Percentiles rank a stretch among this genome's conserved stretches.
Conservation (phyloP, 768 basidiomycete genomes). For the Pisolithus microcarpus region DNA sequence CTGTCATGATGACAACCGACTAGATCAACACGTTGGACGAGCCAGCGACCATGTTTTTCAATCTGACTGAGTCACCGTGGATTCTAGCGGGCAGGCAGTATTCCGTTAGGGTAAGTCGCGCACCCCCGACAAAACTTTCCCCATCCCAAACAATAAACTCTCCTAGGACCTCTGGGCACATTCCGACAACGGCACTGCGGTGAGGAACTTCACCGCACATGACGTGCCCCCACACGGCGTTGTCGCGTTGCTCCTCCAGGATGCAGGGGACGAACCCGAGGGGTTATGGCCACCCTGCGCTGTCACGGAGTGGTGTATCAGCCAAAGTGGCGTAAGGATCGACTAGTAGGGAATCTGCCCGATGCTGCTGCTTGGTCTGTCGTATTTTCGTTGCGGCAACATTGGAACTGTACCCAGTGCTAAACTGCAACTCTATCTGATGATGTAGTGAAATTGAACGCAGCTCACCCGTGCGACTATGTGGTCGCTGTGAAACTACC, state of each 20-base stretch:
- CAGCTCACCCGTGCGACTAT: too few species aligned
- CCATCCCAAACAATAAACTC: not conserved
- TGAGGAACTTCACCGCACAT: conserved; percentile 48
- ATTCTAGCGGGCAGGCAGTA: too few species aligned
- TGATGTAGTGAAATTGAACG: too few species aligned
- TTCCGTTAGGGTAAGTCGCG: conserved; percentile 34
- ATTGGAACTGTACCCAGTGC: too few species aligned
- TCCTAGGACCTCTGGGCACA: conserved; percentile 68
- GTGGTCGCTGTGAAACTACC: too few species aligned
- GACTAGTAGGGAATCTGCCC: conserved; percentile 7
- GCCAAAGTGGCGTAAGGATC: conserved; percentile 45
- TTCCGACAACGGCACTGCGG: conserved; percentile 59
- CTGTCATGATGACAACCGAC: too few species aligned
- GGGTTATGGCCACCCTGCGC: conserved; percentile 49
- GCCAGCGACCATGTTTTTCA: too few species aligned
- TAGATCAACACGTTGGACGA: too few species aligned
- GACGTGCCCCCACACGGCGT: conserved; percentile 63
- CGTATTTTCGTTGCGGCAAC: too few species aligned
- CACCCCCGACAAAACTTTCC: not conserved
- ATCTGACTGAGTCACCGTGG: too few species aligned
- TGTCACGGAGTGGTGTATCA: conserved; percentile 49
- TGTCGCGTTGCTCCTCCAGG: conserved; percentile 55
- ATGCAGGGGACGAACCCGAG: conserved; percentile 60
- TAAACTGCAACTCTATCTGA: too few species aligned
- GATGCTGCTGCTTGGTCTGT: too few species aligned